These are phyloP conservation scores for Fusarium bulbicola DNA, from an alignment of 2,329 filamentous ascomycete species.

Conservation along the genomic window DNA sequence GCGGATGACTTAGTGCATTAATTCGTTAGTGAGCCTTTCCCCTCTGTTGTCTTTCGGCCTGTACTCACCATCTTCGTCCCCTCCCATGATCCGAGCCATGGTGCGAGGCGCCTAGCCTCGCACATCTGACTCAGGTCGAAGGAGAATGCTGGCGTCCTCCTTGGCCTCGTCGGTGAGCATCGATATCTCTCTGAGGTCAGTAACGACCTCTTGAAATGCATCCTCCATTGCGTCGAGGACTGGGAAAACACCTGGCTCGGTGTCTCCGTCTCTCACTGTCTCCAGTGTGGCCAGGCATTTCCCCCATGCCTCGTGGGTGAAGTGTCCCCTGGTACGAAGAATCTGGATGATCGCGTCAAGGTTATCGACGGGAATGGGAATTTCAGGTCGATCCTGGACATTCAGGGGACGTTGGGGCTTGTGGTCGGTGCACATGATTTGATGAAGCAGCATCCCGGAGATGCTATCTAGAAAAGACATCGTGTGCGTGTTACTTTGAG, in stretches of 20 bases:
- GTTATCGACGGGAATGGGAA: fast-evolving
- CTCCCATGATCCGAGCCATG: not conserved
- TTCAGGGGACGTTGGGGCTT: not conserved
- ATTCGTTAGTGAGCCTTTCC: not conserved
- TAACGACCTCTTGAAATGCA: not conserved
- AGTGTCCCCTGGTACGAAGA: not conserved
- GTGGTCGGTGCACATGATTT: not conserved
- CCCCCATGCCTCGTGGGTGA: not conserved
- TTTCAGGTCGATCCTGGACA: fast-evolving
- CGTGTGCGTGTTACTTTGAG: not conserved
- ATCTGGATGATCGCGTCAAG: fast-evolving
- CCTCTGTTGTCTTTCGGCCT: not conserved
- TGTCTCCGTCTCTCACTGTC: fast-evolving
- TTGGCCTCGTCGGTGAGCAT: fast-evolving
- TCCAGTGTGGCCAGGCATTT: not conserved
- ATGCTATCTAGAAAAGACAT: not conserved
- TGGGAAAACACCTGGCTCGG: not conserved
- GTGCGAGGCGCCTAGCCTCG: not conserved
- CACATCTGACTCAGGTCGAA: not conserved
- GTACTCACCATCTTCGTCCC: no score
- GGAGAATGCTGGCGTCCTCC: fast-evolving
- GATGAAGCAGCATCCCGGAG: fast-evolving
- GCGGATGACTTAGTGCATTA: not conserved
- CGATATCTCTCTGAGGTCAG: not conserved
- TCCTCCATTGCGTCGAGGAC: not conserved